These are phyloP conservation scores for Alternaria longipes DNA, from an alignment of 2,329 filamentous ascomycete species.

Conservation along the genomic window DNA sequence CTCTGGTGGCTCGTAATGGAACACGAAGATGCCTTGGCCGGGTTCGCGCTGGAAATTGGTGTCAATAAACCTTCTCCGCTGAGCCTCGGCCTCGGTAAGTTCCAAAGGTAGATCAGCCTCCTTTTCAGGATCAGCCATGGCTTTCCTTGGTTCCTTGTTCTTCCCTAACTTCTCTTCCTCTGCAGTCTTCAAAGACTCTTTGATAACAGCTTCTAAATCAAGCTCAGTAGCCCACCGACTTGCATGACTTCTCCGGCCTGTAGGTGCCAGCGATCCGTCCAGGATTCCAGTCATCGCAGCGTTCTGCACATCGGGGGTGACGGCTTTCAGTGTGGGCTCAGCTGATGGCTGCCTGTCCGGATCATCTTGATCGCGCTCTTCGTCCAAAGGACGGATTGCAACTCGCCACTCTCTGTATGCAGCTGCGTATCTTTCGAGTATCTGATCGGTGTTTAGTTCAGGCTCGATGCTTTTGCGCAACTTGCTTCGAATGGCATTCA, in stretches of 20 bases:
- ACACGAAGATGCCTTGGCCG: constrained; percentile 72
- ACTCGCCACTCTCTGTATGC: constrained; percentile 55
- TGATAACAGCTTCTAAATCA: constrained; percentile 75
- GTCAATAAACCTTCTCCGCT: constrained; percentile 69
- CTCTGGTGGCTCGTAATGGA: constrained; percentile 75
- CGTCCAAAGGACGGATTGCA: constrained; percentile 53
- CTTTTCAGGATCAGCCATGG: constrained; percentile 77
- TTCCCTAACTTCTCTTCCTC: constrained; percentile 76
- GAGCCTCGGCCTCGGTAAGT: constrained; percentile 68
- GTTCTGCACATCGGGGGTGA: constrained; percentile 58
- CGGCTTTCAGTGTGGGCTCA: constrained; percentile 47
- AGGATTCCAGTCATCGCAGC: constrained; percentile 39
- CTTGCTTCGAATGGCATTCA: constrained; percentile 48
- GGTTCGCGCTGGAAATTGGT: constrained; percentile 71
- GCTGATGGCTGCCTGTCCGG: constrained; percentile 48
- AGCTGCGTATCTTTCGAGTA: constrained; percentile 48
- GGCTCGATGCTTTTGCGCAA: constrained; percentile 48
- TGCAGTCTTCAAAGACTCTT: constrained; percentile 72
- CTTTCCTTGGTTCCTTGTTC: constrained; percentile 68
- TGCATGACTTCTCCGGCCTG: constrained; percentile 43
- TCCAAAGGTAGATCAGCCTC: constrained; percentile 79
- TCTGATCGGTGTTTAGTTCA: constrained; percentile 39
- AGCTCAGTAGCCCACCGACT: constrained; percentile 66
- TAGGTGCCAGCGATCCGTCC: constrained; percentile 38
- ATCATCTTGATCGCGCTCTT: constrained; percentile 51